Conservation (phyloP, 139 green algal genomes). For the Volvox reticuliferus region DNA sequence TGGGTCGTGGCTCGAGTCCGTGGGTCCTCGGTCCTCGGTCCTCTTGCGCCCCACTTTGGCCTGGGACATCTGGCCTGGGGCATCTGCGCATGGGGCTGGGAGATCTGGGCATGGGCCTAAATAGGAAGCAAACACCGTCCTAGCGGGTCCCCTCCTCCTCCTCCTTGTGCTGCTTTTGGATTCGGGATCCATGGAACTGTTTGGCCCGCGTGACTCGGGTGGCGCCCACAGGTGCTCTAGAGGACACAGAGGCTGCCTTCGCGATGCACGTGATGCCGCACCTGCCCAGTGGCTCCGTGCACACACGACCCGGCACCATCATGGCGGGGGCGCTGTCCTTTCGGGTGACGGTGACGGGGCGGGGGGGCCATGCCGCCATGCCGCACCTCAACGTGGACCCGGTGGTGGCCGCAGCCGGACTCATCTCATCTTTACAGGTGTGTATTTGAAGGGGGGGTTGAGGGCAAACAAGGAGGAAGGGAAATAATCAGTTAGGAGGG, state of each 20-base stretch:
- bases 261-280: conserved; percentile 89
- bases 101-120: no score
- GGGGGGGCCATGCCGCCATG: conserved; percentile 88
- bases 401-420: conserved; percentile 74
- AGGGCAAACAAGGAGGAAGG: not conserved
- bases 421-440: conserved; percentile 78
- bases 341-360: conserved; percentile 69
- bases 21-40: no score
- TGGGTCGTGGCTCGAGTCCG: not conserved
- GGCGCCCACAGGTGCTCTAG: not conserved
- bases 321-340: conserved; percentile 86
- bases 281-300: conserved; percentile 72
- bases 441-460: no score
- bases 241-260: conserved; percentile 65
- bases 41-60: no score
- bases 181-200: no score
- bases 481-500: no score
- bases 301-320: conserved; percentile 77
- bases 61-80: no score
- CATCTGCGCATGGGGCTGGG: no score
- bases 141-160: no score
- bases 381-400: conserved; percentile 84
- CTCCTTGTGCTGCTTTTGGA: no score
- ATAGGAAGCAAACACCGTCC: no score
- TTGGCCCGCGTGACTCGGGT: no score